A percentile compares a stretch with the other conserved stretches of the same genome.
Conservation (phyloP, 768 basidiomycete species). For the Mycena olivaceomarginata region DNA sequence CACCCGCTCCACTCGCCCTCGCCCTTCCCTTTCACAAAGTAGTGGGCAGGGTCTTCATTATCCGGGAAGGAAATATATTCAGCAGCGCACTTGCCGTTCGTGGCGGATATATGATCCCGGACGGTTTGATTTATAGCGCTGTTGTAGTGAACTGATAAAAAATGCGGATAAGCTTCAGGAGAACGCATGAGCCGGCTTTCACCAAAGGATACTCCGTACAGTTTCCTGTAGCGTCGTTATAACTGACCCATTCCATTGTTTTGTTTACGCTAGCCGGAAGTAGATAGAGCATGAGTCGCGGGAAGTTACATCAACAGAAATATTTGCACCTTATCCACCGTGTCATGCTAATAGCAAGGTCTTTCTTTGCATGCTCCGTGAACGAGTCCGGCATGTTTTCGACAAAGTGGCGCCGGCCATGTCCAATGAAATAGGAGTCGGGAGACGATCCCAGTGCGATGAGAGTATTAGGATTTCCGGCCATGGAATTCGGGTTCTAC, state of each 20-base stretch:
- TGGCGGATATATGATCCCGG: slow-evolving; percentile 18
- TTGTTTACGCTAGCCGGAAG: slow-evolving; percentile 7
- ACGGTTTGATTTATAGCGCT: slow-evolving; percentile 3
- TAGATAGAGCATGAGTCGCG: not conserved
- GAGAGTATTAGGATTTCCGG: slow-evolving; percentile 13
- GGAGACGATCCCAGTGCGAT: slow-evolving; percentile 23
- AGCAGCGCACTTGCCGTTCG: slow-evolving; percentile 32
- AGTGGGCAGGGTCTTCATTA: not conserved
- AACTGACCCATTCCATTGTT: slow-evolving; percentile 6
- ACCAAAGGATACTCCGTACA: slow-evolving; percentile 12
- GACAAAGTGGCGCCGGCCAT: slow-evolving; percentile 33
- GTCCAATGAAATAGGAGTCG: slow-evolving; percentile 34
- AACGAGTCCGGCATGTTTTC: slow-evolving; percentile 33
- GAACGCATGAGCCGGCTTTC: too few species aligned
- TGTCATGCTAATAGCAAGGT: slow-evolving; percentile 23
- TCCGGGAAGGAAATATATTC: slow-evolving; percentile 32
- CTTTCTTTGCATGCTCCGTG: slow-evolving; percentile 19
- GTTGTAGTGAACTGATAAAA: slow-evolving; percentile 36
- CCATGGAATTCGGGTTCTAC: not conserved
- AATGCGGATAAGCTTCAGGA: too few species aligned
- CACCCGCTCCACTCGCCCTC: slow-evolving; percentile 10
- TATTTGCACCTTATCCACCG: slow-evolving; percentile 30
- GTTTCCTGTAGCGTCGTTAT: slow-evolving; percentile 14
- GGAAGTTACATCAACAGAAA: not conserved
- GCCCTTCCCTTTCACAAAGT: slow-evolving; percentile 26